Evolutionary conservation across 164 flowering plant genomes (phyloP), one percentile per base, ranked within the genome.

Genomic region (Annona squamosa): DNA sequence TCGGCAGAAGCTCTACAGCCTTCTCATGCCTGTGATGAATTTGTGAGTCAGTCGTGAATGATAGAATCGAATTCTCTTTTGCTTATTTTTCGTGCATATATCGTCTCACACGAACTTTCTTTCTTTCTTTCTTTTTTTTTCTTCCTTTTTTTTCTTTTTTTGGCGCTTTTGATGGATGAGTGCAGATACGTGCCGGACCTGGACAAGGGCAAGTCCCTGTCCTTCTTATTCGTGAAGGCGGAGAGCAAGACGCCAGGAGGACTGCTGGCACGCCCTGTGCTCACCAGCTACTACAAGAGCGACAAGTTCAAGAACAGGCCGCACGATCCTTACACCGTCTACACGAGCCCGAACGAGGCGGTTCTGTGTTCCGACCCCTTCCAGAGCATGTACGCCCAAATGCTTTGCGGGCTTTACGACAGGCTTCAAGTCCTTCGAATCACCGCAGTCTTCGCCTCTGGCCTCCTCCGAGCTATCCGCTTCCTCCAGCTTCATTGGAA

Each of bases 1-100:
- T 47, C 84, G 94, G 13, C 86, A 80, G 78, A 65, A 71, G 9
- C 80, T 91, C 47, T 91, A 86, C 81, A 89, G 89, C 69, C 91
- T 91, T 73, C 91, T 91, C 62, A 86, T 85, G 94, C 97, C 97
- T 2, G 91, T 91, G 3, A 90, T 91, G 94, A 90, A 90, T 84
- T 72, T 81, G 97, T 91, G 72, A 79, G 86, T 78, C 5, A 13
- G 37, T 26, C 37, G 37, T 26, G 37, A 26, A 26, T 26, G 37
- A 26, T 26, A 26, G 37, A 26, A 26, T 26, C 37, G 37, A 26
- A 26, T 26, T 26, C 37, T 26, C 37, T 26, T 26, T 26, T 26
- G 37, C 37, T 26, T 26, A 26, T 26, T 26, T 26, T 26, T 26
- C 37, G 37, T 26, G 37, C 37, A 26, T 26, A 26, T 16, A 37